phyloP scores from a whole-genome alignment of 805 yeast species.

The Cyberlindnera subsufficiens region DNA sequence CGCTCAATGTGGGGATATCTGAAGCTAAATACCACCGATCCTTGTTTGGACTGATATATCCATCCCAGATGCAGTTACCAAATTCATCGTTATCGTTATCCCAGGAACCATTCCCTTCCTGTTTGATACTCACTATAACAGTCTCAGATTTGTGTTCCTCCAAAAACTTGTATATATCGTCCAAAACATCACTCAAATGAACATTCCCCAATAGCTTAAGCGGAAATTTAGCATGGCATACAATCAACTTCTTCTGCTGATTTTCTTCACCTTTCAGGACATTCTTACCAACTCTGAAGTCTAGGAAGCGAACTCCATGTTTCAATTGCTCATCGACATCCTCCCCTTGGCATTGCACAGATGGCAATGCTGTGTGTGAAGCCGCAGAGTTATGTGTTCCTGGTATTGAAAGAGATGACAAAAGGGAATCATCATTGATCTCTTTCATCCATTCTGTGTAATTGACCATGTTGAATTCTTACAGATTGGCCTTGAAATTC shows the following conservation, averaged over 20 bases:
- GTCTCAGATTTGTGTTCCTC: slow-evolving; percentile 48
- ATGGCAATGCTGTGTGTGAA: slow-evolving; percentile 61
- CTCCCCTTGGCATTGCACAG: slow-evolving; percentile 71
- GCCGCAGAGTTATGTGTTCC: slow-evolving; percentile 89
- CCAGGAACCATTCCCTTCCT: slow-evolving; percentile 69
- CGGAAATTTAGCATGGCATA: slow-evolving; percentile 74
- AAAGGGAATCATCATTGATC: slow-evolving; percentile 41
- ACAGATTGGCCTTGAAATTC: no score
- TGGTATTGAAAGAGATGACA: slow-evolving; percentile 58
- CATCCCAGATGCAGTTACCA: slow-evolving; percentile 53
- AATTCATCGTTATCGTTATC: slow-evolving; percentile 59
- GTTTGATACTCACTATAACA: slow-evolving; percentile 63
- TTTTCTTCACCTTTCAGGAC: slow-evolving; percentile 44
- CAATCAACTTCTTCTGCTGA: slow-evolving; percentile 47
- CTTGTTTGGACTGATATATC: slow-evolving; percentile 42
- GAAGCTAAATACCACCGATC: slow-evolving; percentile 56
- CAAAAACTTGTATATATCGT: slow-evolving; percentile 56
- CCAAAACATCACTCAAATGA: slow-evolving; percentile 43
- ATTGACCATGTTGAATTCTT: slow-evolving; percentile 16
- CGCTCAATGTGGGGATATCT: slow-evolving; percentile 52
- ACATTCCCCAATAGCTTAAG: slow-evolving; percentile 55
- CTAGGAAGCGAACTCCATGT: slow-evolving; percentile 73
- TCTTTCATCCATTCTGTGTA: slow-evolving; percentile 45
- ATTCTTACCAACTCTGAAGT: slow-evolving; percentile 57
- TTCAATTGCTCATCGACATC: slow-evolving; percentile 55